Conservation (phyloP, 257 asterid genomes). For the Phtheirospermum japonicum region DNA sequence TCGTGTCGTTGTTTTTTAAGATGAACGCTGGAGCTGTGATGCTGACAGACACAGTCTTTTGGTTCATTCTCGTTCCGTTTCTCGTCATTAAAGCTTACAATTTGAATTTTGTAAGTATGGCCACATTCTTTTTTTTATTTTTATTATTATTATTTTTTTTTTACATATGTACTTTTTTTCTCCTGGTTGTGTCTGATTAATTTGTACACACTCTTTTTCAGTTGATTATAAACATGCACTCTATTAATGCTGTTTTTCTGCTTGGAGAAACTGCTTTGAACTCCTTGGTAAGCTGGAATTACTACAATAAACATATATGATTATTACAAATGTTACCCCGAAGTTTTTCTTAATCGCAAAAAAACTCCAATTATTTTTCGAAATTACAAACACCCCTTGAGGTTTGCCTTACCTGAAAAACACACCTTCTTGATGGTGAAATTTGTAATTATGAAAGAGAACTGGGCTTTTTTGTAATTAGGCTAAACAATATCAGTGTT, state of each 20-base stretch:
- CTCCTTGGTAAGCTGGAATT: constrained; percentile 54
- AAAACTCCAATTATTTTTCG: neutral
- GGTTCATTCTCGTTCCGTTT: constrained; percentile 91
- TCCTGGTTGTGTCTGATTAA: constrained; percentile 23
- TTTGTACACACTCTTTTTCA: constrained; percentile 33
- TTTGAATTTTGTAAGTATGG: constrained; percentile 67
- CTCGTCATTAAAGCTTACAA: constrained; percentile 77
- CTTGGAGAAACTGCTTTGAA: constrained; percentile 84
- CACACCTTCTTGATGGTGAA: too few species aligned
- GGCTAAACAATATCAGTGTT: too few species aligned
- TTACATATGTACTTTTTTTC: neutral
- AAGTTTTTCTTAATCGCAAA: neutral
- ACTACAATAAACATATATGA: neutral
- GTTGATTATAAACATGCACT: constrained; percentile 92
- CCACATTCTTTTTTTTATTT: neutral
- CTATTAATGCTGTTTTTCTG: constrained; percentile 76
- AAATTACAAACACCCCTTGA: neutral
- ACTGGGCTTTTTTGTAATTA: too few species aligned
- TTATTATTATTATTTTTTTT: neutral
- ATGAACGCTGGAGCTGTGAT: constrained; percentile 97
- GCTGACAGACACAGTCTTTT: constrained; percentile 79
- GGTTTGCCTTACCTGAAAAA: too few species aligned
- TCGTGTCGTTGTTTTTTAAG: constrained; percentile 32
- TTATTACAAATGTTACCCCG: neutral
- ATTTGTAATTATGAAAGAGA: too few species aligned